phyloP scores from a whole-genome alignment of 805 yeast species.

The Schizosaccharomyces lindneri region DNA sequence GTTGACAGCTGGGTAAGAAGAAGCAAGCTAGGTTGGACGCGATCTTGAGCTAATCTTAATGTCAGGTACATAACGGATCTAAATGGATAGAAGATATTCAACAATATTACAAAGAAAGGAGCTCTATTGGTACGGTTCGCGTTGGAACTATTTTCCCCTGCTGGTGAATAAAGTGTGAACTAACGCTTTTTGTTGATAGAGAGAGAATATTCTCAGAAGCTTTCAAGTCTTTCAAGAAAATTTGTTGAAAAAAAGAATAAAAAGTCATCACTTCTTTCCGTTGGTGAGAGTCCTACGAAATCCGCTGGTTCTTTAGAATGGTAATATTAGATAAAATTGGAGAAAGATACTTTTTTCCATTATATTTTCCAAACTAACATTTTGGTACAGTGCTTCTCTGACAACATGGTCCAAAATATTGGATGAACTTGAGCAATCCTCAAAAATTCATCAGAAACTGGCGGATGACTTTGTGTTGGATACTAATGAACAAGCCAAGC shows the following conservation, averaged over 20 bases:
- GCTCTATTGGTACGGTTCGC: conserved; percentile 13
- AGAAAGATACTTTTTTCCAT: not conserved
- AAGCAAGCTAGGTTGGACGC: not conserved
- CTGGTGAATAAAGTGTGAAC: not conserved
- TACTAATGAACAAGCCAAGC: conserved; percentile 34
- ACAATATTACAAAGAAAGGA: conserved; percentile 60
- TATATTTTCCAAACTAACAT: not conserved
- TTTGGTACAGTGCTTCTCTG: conserved; percentile 31
- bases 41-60: not conserved
- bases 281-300: conserved; percentile 71
- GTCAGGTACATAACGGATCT: conserved; percentile 27
- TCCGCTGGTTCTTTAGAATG: conserved; percentile 84
- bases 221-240: conserved; percentile 37
- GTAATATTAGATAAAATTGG: not conserved
- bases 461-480: conserved; percentile 34
- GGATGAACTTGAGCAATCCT: conserved; percentile 55
- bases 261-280: conserved; percentile 40
- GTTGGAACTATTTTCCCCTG: no score
- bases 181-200: conserved; percentile 24
- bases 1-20: conserved; percentile 49
- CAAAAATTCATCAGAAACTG: conserved; percentile 38
- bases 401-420: conserved; percentile 80
- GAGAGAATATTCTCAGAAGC: conserved; percentile 50
- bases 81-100: conserved; percentile 60
- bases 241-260: conserved; percentile 57